Evolutionary conservation across 225 moss, liverwort and hornwort species (phyloP), one percentile per base, ranked within the genome.

Genomic region (Pseudoscleropodium purum): DNA sequence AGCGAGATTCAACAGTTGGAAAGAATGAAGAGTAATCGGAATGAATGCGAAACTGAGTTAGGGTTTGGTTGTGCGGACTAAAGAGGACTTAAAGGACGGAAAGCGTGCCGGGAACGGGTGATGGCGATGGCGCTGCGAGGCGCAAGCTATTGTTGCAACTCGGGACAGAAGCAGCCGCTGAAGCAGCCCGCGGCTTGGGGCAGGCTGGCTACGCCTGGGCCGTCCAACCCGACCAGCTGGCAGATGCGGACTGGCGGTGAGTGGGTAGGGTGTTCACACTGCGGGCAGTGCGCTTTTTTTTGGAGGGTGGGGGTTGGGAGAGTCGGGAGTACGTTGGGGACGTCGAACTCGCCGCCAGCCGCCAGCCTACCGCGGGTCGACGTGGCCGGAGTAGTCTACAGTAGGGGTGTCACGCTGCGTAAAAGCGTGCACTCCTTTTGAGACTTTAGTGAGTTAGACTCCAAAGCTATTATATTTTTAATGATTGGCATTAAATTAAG

Each of bases 201-300:
- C 85, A 69, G 62, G 81, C 64, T 90, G 85, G 92, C 84, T 39
- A 8, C 25, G 78, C 56, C 69, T 62, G n/a, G 43, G 73, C 91
- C 91, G 85, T 92, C 87, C 90, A 85, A 61, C 54, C 43, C 12
- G 18, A 18, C 64, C 77, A 85, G 85, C 18, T 90, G 90, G 88
- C 90, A 65, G n/a, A 7, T 15, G 3, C 37, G 18, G 69, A 23
- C 41, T 90, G 91, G 91, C 39, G 39, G 51, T 1, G 7, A 36
- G 27, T 5, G 2, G 2, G 5, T 30, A 1, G 21, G 2, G 51
- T 61, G 64, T 86, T 88, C 88, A 88, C 88, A 82, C 88, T 12
- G 88, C 9, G 8, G 21, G 4, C 2, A 10, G 6, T 29, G 16
- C 3, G 2, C 30, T n/a, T n/a, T 29, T 18, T 56, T 59, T 23